phyloP scores from a whole-genome alignment of 2,329 filamentous ascomycete species.

The Beauveria pseudobassiana region DNA sequence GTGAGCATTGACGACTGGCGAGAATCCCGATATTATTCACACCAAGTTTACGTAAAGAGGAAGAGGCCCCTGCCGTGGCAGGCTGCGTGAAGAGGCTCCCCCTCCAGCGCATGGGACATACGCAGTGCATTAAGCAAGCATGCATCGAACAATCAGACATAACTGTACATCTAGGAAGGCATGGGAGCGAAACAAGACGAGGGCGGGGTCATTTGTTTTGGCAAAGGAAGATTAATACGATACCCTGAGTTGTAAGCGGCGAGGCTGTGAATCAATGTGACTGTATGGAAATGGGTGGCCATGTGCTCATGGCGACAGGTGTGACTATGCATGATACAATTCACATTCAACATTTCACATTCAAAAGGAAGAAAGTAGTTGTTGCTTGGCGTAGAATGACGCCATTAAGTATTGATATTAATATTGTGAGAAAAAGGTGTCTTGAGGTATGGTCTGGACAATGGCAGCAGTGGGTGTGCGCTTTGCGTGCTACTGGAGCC shows the following conservation, averaged over 20 bases:
- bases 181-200: background rate
- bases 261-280: background rate
- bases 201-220: conserved; percentile 4
- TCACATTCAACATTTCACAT: background rate
- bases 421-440: background rate
- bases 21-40: conserved; percentile 98
- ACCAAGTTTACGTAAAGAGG: conserved; percentile 77
- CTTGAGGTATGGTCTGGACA: background rate
- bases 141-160: background rate
- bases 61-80: background rate
- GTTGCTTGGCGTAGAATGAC: background rate
- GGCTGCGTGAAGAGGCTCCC: background rate
- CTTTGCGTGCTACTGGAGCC: conserved; percentile 2
- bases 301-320: background rate
- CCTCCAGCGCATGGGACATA: background rate
- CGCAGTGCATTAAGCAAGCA: background rate
- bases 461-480: background rate
- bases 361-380: background rate
- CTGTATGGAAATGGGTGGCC: background rate
- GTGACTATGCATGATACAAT: too few relatives aligned
- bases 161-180: conserved; percentile 4
- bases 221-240: background rate
- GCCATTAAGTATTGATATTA: background rate
- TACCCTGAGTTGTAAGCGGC: background rate
- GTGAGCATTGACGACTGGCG: conserved; percentile 99